phyloP scores from a whole-genome alignment of 805 yeast species.

The Sugiyamaella americana region DNA sequence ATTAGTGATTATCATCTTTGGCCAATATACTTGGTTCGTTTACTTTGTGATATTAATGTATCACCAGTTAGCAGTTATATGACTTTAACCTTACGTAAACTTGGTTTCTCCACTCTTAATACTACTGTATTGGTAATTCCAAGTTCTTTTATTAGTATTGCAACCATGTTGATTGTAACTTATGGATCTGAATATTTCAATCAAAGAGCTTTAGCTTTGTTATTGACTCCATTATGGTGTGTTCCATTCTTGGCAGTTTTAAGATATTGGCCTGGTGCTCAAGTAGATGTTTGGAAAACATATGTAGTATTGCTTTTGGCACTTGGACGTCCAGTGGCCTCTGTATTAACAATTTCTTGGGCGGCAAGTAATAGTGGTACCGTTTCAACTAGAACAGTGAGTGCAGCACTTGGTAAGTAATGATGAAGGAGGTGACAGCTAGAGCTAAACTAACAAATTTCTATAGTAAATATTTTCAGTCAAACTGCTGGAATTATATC shows the following conservation, averaged over 20 bases:
- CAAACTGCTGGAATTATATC: conserved; percentile 53
- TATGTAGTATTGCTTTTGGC: conserved; percentile 27
- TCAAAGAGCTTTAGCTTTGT: conserved; percentile 15
- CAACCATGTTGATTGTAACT: conserved; percentile 11
- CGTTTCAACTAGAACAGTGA: conserved; percentile 55
- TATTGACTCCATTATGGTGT: conserved; percentile 16
- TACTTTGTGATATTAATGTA: conserved; percentile 37
- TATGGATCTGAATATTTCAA: conserved; percentile 15
- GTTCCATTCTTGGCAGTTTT: conserved; percentile 20
- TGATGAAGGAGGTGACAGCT: too few species aligned
- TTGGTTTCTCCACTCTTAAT: conserved; percentile 49
- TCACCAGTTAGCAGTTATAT: conserved; percentile 40
- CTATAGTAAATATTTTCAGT: conserved; percentile 56
- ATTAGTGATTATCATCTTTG: conserved; percentile 47
- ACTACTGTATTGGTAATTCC: conserved; percentile 46
- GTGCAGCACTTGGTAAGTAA: conserved; percentile 62
- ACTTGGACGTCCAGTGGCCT: conserved; percentile 34
- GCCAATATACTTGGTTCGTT: conserved; percentile 48
- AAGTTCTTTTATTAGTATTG: conserved; percentile 12
- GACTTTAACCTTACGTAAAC: conserved; percentile 41
- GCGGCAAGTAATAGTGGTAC: conserved; percentile 56
- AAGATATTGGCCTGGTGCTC: conserved; percentile 39
- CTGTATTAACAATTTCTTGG: conserved; percentile 54
- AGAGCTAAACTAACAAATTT: too few species aligned
- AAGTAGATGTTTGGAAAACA: conserved; percentile 27